Percentiles rank a stretch among this genome's conserved stretches.
Conservation (phyloP, 2,329 filamentous ascomycete species). For the Mariannaea sp. region DNA sequence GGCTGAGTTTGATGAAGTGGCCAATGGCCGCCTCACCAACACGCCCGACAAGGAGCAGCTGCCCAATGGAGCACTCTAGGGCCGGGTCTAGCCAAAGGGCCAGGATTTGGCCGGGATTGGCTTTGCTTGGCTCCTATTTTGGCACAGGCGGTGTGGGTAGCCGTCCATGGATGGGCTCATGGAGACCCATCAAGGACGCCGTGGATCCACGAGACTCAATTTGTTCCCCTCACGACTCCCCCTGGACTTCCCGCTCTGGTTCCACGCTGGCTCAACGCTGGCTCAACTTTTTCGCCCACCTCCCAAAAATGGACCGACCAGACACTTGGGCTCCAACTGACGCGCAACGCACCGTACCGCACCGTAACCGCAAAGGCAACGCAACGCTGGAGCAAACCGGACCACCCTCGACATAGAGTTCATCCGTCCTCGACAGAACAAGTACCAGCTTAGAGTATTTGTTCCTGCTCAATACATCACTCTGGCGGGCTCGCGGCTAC, state of each 20-base stretch:
- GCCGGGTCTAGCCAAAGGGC: conserved; percentile 53
- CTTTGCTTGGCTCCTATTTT: conserved; percentile 39
- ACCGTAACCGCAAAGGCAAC: conserved; percentile 5
- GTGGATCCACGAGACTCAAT: conserved; percentile 10
- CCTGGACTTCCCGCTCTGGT: conserved; percentile 14
- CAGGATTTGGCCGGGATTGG: conserved; percentile 47
- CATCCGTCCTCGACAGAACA: conserved; percentile 6
- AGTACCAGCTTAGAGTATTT: conserved; percentile 6
- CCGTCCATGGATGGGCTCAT: conserved; percentile 26
- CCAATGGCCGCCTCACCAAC: conserved; percentile 52
- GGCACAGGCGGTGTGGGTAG: conserved; percentile 43
- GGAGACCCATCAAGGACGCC: conserved; percentile 16
- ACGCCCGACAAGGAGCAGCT: conserved; percentile 50
- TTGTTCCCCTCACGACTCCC: conserved; percentile 7
- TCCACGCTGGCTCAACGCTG: conserved; percentile 12
- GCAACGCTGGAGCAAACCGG: conserved; percentile 9
- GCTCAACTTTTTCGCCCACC: conserved; percentile 25
- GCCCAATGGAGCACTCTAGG: conserved; percentile 56
- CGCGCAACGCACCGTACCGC: conserved; percentile 30
- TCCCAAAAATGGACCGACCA: conserved; percentile 32
- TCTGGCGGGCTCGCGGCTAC: conserved; percentile 26
- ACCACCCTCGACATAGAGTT: conserved; percentile 8
- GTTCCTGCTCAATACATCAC: conserved; percentile 24
- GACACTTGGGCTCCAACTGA: conserved; percentile 33
- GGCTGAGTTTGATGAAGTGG: conserved; percentile 55